Evolutionary conservation across 1,284 basidiomycete species (phyloP).

Genomic region (Fomitopsis betulina): DNA sequence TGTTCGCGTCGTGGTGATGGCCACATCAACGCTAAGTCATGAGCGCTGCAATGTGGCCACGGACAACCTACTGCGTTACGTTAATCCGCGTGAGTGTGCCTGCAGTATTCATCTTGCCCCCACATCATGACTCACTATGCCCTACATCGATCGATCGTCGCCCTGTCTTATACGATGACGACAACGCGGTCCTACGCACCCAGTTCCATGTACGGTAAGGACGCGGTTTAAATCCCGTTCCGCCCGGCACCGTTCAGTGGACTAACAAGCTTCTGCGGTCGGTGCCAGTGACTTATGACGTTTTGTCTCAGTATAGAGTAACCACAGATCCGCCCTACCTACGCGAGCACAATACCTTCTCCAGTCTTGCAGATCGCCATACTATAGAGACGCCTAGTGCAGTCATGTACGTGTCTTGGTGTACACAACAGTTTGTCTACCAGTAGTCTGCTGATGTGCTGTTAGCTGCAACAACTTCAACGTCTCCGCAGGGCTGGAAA

Average conservation of each 20-base stretch:
- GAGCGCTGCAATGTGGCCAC: not conserved
- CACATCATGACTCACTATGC: not conserved
- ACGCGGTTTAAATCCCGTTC: not conserved
- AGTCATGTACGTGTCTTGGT: not conserved
- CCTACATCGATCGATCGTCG: constrained; percentile 2
- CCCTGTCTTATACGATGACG: not conserved
- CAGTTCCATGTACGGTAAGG: not conserved
- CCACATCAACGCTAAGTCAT: not conserved
- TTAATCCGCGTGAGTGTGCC: not conserved
- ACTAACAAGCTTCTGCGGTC: not conserved
- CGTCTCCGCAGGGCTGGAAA: not conserved
- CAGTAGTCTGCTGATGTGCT: not conserved
- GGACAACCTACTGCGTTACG: not conserved
- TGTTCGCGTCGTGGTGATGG: not conserved
- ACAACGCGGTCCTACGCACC: not conserved
- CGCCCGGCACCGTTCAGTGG: not conserved
- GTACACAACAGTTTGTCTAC: not conserved
- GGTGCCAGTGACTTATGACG: not conserved
- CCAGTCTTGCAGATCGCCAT: not conserved
- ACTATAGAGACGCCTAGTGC: not conserved
- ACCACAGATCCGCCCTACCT: not conserved
- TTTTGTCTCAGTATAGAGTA: not conserved
- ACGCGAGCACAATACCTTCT: not conserved
- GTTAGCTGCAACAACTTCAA: not conserved
- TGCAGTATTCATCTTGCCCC: not conserved